A percentile compares a stretch with the other conserved stretches of the same genome.
Conservation (phyloP, 345 rosid species). For the Hypericum androsaemum region DNA sequence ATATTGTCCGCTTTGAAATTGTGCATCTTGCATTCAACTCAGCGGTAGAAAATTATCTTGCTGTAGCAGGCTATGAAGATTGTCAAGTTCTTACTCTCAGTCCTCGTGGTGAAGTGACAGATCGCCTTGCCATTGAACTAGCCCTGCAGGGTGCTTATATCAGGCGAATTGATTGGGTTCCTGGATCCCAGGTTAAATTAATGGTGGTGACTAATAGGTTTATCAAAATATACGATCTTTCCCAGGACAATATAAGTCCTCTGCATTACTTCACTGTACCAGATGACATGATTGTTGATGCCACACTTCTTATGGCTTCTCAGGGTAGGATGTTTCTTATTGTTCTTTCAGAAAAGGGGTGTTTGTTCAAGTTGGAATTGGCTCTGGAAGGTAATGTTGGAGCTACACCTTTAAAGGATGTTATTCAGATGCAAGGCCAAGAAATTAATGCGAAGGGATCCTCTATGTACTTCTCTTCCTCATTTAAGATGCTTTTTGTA, state of each 20-base stretch:
- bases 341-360: conserved; percentile 82
- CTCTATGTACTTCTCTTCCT: conserved; percentile 73
- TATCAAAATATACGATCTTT: conserved; percentile 88
- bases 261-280: conserved; percentile 80
- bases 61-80: conserved; percentile 96
- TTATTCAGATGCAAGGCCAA: conserved; percentile 45
- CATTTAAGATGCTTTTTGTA: conserved; percentile 62
- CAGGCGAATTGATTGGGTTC: conserved; percentile 87
- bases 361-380: conserved; percentile 65
- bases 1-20: conserved; percentile 90
- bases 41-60: conserved; percentile 80
- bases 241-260: conserved; percentile 95
- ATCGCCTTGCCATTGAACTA: conserved; percentile 94
- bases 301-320: conserved; percentile 68
- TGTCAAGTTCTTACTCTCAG: conserved; percentile 86
- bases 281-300: conserved; percentile 79
- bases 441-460: conserved; percentile 69
- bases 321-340: conserved; percentile 73
- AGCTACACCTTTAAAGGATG: conserved; percentile 76
- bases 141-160: conserved; percentile 91
- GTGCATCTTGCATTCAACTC: conserved; percentile 82
- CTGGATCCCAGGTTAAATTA: conserved; percentile 89
- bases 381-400: conserved; percentile 69
- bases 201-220: conserved; percentile 84
- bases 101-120: conserved; percentile 93